A percentile compares a stretch with the other conserved stretches of the same genome.
Conservation (phyloP, 441 rosid genomes). For the Croton setiger region DNA sequence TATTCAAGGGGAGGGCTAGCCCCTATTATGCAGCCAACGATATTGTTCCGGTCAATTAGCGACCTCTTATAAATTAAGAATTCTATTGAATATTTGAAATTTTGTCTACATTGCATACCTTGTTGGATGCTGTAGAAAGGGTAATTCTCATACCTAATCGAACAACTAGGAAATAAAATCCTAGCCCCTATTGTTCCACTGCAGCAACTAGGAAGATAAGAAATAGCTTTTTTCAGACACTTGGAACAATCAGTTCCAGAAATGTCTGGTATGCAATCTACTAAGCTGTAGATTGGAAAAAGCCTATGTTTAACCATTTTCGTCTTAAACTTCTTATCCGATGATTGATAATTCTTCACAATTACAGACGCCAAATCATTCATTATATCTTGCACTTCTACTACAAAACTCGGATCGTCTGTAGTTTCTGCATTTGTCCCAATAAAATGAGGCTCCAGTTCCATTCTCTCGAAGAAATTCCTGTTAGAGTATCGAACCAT, state of each 20-base stretch:
- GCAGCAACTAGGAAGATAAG: conserved; percentile 9
- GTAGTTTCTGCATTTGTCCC: not conserved
- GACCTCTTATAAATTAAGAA: too few relatives aligned
- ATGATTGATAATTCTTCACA: not conserved
- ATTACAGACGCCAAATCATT: not conserved
- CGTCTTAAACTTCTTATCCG: not conserved
- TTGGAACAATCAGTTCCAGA: not conserved
- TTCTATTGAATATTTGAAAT: too few relatives aligned
- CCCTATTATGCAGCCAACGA: too few relatives aligned
- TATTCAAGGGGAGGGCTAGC: too few relatives aligned
- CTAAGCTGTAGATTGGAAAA: not conserved
- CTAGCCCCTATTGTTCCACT: not conserved
- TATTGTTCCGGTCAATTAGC: too few relatives aligned
- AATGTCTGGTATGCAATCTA: conserved; percentile 2
- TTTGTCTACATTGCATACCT: not conserved
- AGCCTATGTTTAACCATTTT: not conserved
- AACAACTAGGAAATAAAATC: conserved; percentile 10
- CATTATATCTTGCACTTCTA: not conserved
- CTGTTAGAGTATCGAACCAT: conserved; percentile 7
- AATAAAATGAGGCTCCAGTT: conserved; percentile 2
- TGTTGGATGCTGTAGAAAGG: not conserved
- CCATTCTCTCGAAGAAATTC: conserved; percentile 8
- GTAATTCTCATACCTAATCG: conserved; percentile 10
- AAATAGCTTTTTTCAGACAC: conserved; percentile 12
- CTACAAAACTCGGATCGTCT: not conserved